Evolutionary conservation across 1,139 yeast species (phyloP).

Genomic region (Hyphopichia khmerensis): DNA sequence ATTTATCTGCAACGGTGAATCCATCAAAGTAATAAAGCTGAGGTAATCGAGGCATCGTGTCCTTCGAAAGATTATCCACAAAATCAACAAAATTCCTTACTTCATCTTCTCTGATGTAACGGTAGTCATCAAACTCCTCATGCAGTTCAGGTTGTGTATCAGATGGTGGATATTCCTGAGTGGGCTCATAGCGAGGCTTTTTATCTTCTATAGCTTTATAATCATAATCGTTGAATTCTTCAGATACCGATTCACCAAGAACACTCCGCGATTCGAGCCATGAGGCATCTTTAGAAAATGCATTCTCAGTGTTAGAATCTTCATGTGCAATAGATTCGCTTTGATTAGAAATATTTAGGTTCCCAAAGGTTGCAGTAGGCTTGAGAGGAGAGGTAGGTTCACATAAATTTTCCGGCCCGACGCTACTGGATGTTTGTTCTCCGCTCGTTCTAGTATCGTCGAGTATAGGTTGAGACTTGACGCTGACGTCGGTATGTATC

Average conservation of each 20-base stretch:
- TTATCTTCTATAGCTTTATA: constrained; percentile 7
- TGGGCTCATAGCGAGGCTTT: constrained; percentile 1
- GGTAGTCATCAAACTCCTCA: not conserved
- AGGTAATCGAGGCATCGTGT: not conserved
- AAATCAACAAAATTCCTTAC: too few relatives aligned
- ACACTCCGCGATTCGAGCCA: not conserved
- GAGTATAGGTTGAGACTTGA: too few relatives aligned
- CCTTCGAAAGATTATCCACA: not conserved
- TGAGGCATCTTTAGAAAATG: constrained; percentile 2
- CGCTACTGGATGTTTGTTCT: too few relatives aligned
- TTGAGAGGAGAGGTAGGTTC: too few relatives aligned
- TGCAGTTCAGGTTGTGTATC: not conserved
- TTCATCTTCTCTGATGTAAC: not conserved
- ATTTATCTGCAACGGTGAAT: not conserved
- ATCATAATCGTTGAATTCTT: constrained; percentile 2
- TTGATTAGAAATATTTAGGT: too few relatives aligned
- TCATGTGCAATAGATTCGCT: not conserved
- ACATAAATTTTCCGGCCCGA: too few relatives aligned
- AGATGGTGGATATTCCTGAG: not conserved
- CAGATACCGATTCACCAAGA: not conserved
- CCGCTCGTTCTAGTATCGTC: too few relatives aligned
- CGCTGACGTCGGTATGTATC: too few relatives aligned
- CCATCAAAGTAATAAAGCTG: constrained; percentile 1
- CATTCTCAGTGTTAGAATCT: too few relatives aligned
- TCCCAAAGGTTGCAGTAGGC: too few relatives aligned